Evolutionary conservation across 192 early-diverging fungal genomes (phyloP), one percentile per base, ranked within the genome.

Genomic region (Coemansia reversa): DNA sequence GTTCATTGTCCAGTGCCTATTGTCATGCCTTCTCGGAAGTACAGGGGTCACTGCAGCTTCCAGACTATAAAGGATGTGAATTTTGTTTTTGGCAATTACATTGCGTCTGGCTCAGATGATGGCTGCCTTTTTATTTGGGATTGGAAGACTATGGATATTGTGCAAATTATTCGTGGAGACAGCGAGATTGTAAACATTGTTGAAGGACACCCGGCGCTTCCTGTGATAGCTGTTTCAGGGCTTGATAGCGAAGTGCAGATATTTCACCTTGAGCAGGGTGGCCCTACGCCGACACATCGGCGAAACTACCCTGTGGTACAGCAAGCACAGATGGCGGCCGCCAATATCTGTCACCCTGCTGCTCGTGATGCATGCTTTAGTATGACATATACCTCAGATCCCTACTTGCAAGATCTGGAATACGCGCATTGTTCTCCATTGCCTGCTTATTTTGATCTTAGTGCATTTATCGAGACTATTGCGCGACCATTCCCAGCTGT

Each of bases 71-170:
- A 93, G 63, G 90, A 91, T 55, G 89, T 89, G 32, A 88, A 86
- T 64, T 91, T 90, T 73, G 72, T 85, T 0, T 84, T 87, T 45
- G 86, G 85, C 60, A 82, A 83, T 51, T 90, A 87, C 53, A 73
- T 93, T 18, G 84, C 88, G 59, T 91, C 89, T 7, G 92, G 92
- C 1, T 89, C 87, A 4, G 92, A 93, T 62, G 92, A 91, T 67
- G 89, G 92, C 19, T 68, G 76, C 11, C 58, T 88, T 4, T 89
- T 86, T 63, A 60, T 92, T 29, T 93, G 88, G 88, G 79, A 88
- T 57, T 86, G 86, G 63, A 52, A 65, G 12, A 81, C 87, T 3
- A 82, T 83, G 51, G 74, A 76, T 14, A 59, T 92, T 19, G 47
- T 87, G 7, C 87, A 91, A 63, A 75, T 91, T 39, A 52, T 92